Conservation (phyloP, 106 monocot genomes). For the Iris macrosiphon region DNA sequence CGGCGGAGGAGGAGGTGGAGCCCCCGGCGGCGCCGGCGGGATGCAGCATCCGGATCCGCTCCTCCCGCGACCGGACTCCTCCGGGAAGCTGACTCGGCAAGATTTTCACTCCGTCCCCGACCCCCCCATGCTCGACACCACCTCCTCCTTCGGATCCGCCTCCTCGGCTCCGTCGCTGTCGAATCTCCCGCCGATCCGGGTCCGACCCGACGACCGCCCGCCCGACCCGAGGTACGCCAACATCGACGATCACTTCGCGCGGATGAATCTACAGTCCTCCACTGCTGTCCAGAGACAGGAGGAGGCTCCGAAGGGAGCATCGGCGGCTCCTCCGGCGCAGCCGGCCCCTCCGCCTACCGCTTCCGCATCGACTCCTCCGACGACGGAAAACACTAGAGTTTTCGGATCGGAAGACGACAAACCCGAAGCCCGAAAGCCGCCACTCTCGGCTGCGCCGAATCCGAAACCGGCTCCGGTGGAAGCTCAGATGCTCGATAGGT, state of each 20-base stretch:
- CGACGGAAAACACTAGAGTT: slow-evolving; percentile 34
- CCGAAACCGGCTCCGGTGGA: slow-evolving; percentile 2
- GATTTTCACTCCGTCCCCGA: slow-evolving; percentile 70
- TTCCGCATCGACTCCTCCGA: slow-evolving; percentile 25
- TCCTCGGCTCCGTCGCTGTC: slow-evolving; percentile 69
- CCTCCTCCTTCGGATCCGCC: slow-evolving; percentile 74
- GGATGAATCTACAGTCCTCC: slow-evolving; percentile 34
- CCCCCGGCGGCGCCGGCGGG: not conserved
- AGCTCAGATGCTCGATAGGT: slow-evolving; percentile 7
- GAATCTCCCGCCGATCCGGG: slow-evolving; percentile 73
- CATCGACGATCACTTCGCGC: slow-evolving; percentile 73
- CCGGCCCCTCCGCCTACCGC: not conserved
- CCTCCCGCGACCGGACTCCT: slow-evolving; percentile 37
- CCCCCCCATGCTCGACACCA: slow-evolving; percentile 67
- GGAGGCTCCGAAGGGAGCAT: not conserved
- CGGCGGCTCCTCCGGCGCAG: not conserved
- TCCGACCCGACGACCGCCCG: slow-evolving; percentile 53
- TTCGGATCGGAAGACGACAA: slow-evolving; percentile 63
- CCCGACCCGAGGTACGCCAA: slow-evolving; percentile 19
- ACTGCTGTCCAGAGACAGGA: slow-evolving; percentile 11
- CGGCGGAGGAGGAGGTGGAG: not conserved
- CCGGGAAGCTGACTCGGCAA: slow-evolving; percentile 27
- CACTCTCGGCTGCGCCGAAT: too few species aligned
- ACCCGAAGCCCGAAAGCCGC: slow-evolving; percentile 27
- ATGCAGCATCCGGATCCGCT: slow-evolving; percentile 7